Base-by-base conservation (phyloP, 345 rosid genomes). In the Xanthoceras sorbifolium region DNA sequence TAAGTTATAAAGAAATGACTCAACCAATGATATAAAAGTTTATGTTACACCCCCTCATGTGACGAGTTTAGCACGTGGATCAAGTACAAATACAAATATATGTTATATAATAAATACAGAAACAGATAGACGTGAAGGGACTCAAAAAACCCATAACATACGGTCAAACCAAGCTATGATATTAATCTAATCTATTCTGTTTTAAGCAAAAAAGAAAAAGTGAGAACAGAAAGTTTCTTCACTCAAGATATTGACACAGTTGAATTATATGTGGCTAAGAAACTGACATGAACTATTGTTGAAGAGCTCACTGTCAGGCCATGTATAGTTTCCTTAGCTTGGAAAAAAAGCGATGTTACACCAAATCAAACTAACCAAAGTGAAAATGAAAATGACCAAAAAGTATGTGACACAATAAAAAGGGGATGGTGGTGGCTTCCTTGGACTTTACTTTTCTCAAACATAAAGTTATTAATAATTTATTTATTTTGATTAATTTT, bases 401-500 rank as follows among this genome's bases (percentile, higher is more conserved):
- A n/a, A 73, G 71, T 75, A 66, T 67, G 71, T 63, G n/a, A 69
- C 57, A 34, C n/a, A 20, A 23, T 28, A 32, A 34, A 40, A 10
- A 17, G 63, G 26, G 17, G 55, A 42, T 50, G 22, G n/a, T 17
- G 54, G 12, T 3, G 38, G 62, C 55, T 88, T 72, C 57, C 91
- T 86, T 88, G 20, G 79, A 10, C 73, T 77, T 77, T 83, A 86
- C 89, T 86, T 86, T 75, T 86, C 89, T 75, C 86, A 80, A 82
- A 69, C 86, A 85, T 75, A 83, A 86, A 85, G 88, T 71, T 50
- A 67, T 75, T 77, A 65, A 48, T 81, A 10, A 81, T 60, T 55
- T 11, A 65, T 61, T 26, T 44, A 17, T 14, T 17, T 40, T 31
- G 44, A 18, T 3, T 20, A 10, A 8, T 40, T 57, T 34, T 55